Percentiles rank a stretch among this genome's conserved stretches.
Conservation (phyloP, 208 protist genomes). For the Hexamita inflata region DNA sequence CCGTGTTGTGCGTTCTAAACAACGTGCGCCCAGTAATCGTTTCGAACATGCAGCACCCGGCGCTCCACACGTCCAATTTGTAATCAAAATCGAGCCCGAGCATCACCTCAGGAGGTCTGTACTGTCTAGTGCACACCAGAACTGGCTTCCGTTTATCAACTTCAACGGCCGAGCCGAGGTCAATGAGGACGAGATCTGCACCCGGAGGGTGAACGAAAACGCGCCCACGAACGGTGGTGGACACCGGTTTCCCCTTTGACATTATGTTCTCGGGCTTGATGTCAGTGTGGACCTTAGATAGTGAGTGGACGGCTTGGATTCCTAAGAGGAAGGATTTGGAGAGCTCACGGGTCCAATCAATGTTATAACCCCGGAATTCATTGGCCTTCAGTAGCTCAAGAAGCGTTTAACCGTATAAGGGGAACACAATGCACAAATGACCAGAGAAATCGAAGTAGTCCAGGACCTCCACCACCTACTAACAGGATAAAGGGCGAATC, state of each 20-base stretch:
- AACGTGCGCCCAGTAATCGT: background rate
- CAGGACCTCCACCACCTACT: background rate
- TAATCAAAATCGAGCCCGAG: background rate
- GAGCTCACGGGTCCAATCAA: background rate
- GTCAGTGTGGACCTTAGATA: conserved; percentile 24
- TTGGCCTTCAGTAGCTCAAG: background rate
- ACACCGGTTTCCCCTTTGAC: background rate
- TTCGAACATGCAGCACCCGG: conserved; percentile 24
- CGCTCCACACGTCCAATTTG: conserved; percentile 8
- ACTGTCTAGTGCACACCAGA: conserved; percentile 12
- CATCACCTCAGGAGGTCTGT: conserved; percentile 15
- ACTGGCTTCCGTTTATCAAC: background rate
- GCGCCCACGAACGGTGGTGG: background rate
- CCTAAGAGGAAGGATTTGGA: background rate
- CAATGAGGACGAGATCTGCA: background rate
- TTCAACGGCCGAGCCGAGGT: conserved; percentile 20
- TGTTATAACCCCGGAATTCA: background rate
- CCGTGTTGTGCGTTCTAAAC: background rate
- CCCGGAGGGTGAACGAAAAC: background rate
- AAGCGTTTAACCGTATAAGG: background rate
- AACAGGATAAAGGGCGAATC: background rate
- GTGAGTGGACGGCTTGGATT: background rate
- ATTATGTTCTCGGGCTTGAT: conserved; percentile 28
- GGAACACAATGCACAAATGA: conserved; percentile 21
- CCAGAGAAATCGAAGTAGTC: background rate